phyloP scores from a whole-genome alignment of 2,329 filamentous ascomycete genomes.

The Calycina marina region DNA sequence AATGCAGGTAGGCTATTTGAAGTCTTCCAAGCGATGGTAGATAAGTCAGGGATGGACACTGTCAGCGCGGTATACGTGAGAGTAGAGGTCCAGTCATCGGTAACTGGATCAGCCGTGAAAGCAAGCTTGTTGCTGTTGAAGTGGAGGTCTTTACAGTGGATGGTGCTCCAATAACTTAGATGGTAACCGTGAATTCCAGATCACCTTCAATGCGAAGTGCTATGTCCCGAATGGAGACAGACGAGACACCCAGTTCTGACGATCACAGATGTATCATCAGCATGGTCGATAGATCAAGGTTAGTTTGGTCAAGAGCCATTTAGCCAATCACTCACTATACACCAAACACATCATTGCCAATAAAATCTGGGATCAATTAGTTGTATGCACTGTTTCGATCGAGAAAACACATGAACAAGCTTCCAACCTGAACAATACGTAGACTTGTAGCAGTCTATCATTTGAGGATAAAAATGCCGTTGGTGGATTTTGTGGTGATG shows the following conservation, averaged over 20 bases:
- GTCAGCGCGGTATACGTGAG: conserved; percentile 35
- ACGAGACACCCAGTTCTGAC: conserved; percentile 50
- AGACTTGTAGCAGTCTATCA: conserved; percentile 41
- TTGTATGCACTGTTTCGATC: conserved; percentile 54
- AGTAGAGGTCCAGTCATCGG: conserved; percentile 34
- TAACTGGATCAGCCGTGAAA: conserved; percentile 27
- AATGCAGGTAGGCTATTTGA: conserved; percentile 61
- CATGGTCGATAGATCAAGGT: conserved; percentile 19
- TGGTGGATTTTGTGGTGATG: conserved; percentile 23
- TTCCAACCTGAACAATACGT: conserved; percentile 33
- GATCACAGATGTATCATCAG: conserved; percentile 34
- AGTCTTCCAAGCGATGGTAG: conserved; percentile 49
- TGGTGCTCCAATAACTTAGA: conserved; percentile 55
- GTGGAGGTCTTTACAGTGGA: conserved; percentile 35
- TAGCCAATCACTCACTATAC: too few relatives aligned
- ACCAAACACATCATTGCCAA: conserved; percentile 24
- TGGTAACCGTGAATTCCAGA: conserved; percentile 50
- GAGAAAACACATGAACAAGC: conserved; percentile 21
- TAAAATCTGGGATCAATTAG: conserved; percentile 50
- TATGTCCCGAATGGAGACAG: conserved; percentile 38
- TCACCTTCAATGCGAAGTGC: conserved; percentile 53
- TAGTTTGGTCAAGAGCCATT: too few relatives aligned
- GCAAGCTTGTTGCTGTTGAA: conserved; percentile 40
- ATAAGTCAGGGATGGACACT: conserved; percentile 41
- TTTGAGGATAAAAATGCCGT: conserved; percentile 32